Evolutionary conservation across 2,329 filamentous ascomycete genomes (phyloP), one percentile per base, ranked within the genome.

Genomic region (Hypoxylon sp.): DNA sequence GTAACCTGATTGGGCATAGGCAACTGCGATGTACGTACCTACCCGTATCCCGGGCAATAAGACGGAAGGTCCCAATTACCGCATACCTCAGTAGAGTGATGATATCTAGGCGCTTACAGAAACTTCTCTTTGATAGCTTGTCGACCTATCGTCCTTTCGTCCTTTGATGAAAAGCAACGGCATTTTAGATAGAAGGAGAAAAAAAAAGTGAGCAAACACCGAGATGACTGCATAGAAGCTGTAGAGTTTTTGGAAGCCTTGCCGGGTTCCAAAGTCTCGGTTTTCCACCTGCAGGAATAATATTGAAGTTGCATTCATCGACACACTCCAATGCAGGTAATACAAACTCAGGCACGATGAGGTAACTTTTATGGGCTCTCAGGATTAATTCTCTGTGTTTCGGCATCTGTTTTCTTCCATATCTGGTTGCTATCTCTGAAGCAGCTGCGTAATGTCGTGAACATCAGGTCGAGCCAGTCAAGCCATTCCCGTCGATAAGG

Each of bases 271-370:
- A 54, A 57, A 48, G 37, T 55, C 37, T 51, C 60, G 67, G 67
- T 63, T 69, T 66, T 61, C 42, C 42, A 61, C 61, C 55, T 66
- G 63, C 67, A 69, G 35, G 55, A 22, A 60, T 60, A 69, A 66
- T 66, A 69, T 69, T 66, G 55, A 53, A 69, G 67, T 69, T 69
- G 60, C 67, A 69, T 69, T 66, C 63, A 46, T 61, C 50, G 48
- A 69, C 35, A 69, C 55, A 53, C 25, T 68, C 44, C 44, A 53
- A 66, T 63, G 66, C 63, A 63, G 17, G 60, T 59, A 63, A 66
- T 63, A 66, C 58, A 66, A 44, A 44, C 25, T 61, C 17, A 51
- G 48, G 48, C 30, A 61, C 35, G 30, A 30, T 46, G 33, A 51
- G 46, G 57, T 25, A 60, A 42, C 25, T 33, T 31, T 42, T 22